Base-by-base conservation (phyloP, 176 grass and related monocot species). In the Cenchrus fungigraminus region DNA sequence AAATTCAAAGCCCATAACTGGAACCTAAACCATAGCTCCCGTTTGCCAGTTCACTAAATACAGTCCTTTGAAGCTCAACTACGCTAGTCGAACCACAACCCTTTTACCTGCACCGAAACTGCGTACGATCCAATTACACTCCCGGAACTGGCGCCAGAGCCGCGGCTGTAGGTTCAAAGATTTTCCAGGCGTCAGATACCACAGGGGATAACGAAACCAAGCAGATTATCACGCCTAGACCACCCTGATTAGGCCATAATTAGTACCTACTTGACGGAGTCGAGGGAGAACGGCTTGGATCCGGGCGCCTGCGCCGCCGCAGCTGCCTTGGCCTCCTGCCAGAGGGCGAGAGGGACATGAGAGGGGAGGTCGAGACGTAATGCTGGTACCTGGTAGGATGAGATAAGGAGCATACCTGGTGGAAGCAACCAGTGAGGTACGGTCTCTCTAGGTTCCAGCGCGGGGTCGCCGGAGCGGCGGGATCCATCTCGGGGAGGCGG, bases 361-460 rank as follows among this genome's bases (percentile, higher is more conserved):
- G 73, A 57, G 51, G 40, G 25, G 31, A 55, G n/a, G 34, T 56
- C 9, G 31, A 67, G 76, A 70, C 9, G 12, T 31, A 85, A 70
- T 85, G 75, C 12, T 64, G n/a, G 1, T 32, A 32, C 31, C 31
- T 32, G 31, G 40, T 14, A 29, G 44, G 2, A 6, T n/a, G 53
- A 63, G n/a, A 12, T 8, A 56, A 37, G 52, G 22, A 9, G 16
- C 22, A 46, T 79, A 97, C 95, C 95, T 97, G 95, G 67, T 95
- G 88, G 85, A 97, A 97, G 19, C 90, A 89, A 20, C 95, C 95
- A 45, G 92, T 97, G 87, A 97, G 95, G 82, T 91, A 95, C 25
- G 95, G 95, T 11, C 95, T 91, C 57, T 97, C 95, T 25, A 92
- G 75, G 71, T 97, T 97, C 95, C 95, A 97, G 84, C 84, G 92